A percentile compares a stretch with the other conserved stretches of the same genome.
phyloP scores from a whole-genome alignment of 257 asterid species.

The Lithospermum erythrorhizon region DNA sequence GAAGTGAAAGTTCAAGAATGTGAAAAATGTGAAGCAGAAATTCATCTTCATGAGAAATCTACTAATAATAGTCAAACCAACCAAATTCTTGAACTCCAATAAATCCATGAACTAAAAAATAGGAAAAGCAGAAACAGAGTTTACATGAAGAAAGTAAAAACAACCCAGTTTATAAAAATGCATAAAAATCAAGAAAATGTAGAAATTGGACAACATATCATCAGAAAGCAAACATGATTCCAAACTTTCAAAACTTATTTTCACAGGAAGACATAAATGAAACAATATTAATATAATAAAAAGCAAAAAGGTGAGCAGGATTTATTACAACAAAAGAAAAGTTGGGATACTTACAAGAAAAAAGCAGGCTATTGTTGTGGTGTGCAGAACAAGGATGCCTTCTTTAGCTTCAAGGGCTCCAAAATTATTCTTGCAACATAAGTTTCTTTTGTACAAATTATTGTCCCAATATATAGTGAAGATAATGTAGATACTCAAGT shows the following conservation, averaged over 20 bases:
- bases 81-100: too few relatives aligned
- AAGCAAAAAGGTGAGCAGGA: conserved; percentile 24
- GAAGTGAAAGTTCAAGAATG: too few relatives aligned
- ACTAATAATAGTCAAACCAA: too few relatives aligned
- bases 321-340: conserved; percentile 76
- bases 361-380: conserved; percentile 31
- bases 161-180: too few relatives aligned
- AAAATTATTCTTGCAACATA: conserved; percentile 1
- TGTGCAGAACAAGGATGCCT: conserved; percentile 53
- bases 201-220: conserved; percentile 30
- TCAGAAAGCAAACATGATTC: conserved; percentile 41
- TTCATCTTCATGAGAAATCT: too few relatives aligned
- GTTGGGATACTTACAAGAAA: conserved; percentile 49
- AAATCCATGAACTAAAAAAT: too few relatives aligned
- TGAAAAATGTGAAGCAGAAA: too few relatives aligned
- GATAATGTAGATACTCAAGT: conserved; percentile 25
- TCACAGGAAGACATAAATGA: conserved; percentile 19
- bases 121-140: too few relatives aligned
- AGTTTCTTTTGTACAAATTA: too few relatives aligned
- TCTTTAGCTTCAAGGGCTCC: conserved; percentile 25
- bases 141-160: too few relatives aligned
- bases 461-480: conserved; percentile 1
- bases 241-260: conserved; percentile 36
- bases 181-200: neutral
- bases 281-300: conserved; percentile 16